These are phyloP conservation scores for Rhizophora apiculata DNA, from an alignment of 345 rosid genomes.

Conservation along the genomic window DNA sequence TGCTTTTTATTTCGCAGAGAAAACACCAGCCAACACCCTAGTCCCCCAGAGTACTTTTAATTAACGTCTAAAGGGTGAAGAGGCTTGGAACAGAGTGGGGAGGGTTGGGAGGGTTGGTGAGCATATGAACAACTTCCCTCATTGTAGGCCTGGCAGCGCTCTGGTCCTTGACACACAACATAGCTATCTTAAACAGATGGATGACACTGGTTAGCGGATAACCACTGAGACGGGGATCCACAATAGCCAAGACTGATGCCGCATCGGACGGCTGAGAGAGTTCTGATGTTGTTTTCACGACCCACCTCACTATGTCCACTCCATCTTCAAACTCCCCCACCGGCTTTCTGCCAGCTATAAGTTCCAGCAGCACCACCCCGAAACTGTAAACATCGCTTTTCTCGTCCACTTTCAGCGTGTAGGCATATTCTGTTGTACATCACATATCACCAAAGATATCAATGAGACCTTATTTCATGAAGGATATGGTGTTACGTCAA, in stretches of 20 bases:
- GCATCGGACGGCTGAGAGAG: conserved; percentile 66
- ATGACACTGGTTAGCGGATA: conserved; percentile 51
- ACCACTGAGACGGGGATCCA: conserved; percentile 64
- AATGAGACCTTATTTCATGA: too few relatives aligned
- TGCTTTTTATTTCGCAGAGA: conserved; percentile 6
- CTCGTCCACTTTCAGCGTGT: conserved; percentile 83
- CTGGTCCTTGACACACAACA: conserved; percentile 79
- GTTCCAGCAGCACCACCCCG: conserved; percentile 80
- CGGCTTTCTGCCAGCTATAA: conserved; percentile 76
- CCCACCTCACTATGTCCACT: conserved; percentile 93
- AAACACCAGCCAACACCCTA: background rate
- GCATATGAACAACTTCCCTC: conserved; percentile 89
- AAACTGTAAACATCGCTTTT: conserved; percentile 94
- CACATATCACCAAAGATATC: background rate
- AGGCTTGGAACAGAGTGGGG: conserved; percentile 48
- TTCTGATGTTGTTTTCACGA: conserved; percentile 59
- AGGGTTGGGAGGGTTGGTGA: conserved; percentile 58
- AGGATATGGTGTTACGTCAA: too few relatives aligned
- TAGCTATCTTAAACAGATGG: conserved; percentile 70
- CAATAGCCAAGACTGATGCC: conserved; percentile 54
- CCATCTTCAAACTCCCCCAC: conserved; percentile 97
- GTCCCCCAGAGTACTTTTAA: background rate
- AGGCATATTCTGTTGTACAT: conserved; percentile 64
- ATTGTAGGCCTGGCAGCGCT: conserved; percentile 69
- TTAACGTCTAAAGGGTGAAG: conserved; percentile 20